Percentiles rank a stretch among this genome's conserved stretches.
Conservation (phyloP, 768 basidiomycete species). For the Sistotremastrum suecicum region DNA sequence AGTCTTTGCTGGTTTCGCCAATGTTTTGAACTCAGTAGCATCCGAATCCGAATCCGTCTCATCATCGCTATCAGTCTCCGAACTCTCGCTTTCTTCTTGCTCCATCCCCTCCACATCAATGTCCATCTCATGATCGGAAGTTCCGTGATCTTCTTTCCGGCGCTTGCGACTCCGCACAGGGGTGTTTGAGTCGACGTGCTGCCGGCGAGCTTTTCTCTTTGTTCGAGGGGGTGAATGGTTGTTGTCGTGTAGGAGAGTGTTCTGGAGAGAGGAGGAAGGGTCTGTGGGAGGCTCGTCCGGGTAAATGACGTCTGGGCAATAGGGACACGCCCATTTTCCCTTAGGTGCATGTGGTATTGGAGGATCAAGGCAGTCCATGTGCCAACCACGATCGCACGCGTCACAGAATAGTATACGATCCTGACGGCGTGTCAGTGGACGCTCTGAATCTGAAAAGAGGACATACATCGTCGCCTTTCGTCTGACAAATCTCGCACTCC, state of each 20-base stretch:
- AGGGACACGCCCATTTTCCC: conserved; percentile 67
- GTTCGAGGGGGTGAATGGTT: conserved; percentile 6
- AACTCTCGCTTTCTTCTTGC: too few relatives aligned
- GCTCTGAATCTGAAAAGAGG: conserved; percentile 3
- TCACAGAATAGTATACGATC: conserved; percentile 82
- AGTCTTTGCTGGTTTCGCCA: too few relatives aligned
- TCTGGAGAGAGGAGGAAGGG: conserved; percentile 15
- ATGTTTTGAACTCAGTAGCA: too few relatives aligned
- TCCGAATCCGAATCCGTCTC: too few relatives aligned
- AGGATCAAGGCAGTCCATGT: conserved; percentile 66
- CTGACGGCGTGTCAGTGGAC: conserved; percentile 22
- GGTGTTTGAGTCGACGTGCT: neutral
- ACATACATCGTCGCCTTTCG: conserved; percentile 84
- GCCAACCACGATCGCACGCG: conserved; percentile 89
- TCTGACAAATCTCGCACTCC: conserved; percentile 72
- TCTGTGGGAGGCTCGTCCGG: neutral
- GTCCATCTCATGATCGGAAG: neutral
- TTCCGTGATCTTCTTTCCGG: neutral
- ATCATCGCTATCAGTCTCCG: too few relatives aligned
- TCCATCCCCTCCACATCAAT: too few relatives aligned
- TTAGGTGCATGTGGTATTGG: conserved; percentile 57
- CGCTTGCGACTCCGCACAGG: neutral
- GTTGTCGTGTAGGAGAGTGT: neutral
- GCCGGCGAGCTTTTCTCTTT: neutral
- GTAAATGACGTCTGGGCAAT: conserved; percentile 26